Percentiles rank a stretch among this genome's conserved stretches.
phyloP scores from a whole-genome alignment of 805 yeast species.

The Metschnikowia gruessii region DNA sequence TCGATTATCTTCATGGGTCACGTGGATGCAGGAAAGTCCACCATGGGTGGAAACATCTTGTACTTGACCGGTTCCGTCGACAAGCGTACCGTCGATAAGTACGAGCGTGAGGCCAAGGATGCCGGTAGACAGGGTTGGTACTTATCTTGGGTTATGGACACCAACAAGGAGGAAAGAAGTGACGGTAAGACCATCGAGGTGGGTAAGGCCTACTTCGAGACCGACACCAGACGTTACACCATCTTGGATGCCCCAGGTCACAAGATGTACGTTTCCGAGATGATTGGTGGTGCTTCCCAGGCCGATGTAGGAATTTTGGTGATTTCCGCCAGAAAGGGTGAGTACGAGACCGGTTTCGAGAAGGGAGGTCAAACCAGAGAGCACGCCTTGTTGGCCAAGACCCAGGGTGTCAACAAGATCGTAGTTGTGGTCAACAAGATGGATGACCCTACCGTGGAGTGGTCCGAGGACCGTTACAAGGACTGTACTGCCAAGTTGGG shows the following conservation, averaged over 20 bases:
- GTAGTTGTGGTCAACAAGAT: slow-evolving; percentile 95
- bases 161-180: slow-evolving; percentile 96
- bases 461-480: slow-evolving; percentile 95
- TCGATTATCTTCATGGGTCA: slow-evolving; percentile 99
- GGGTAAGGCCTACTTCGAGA: slow-evolving; percentile 96
- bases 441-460: slow-evolving; percentile 96
- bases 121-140: slow-evolving; percentile 99
- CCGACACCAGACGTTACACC: slow-evolving; percentile 96
- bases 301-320: slow-evolving; percentile 98
- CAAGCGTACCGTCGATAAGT: slow-evolving; percentile 96
- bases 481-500: slow-evolving; percentile 88
- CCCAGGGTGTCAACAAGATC: slow-evolving; percentile 95
- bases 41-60: slow-evolving; percentile 98
- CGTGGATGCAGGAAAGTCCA: slow-evolving; percentile 98
- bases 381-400: slow-evolving; percentile 95
- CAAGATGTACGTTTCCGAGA: slow-evolving; percentile 96
- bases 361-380: slow-evolving; percentile 99
- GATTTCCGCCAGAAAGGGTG: slow-evolving; percentile 98
- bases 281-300: slow-evolving; percentile 99
- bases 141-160: slow-evolving; percentile 98
- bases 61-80: slow-evolving; percentile 96
- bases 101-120: slow-evolving; percentile 97
- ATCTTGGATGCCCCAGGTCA: slow-evolving; percentile 99
- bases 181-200: slow-evolving; percentile 99
- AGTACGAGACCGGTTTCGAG: slow-evolving; percentile 98